Base-by-base conservation (phyloP, 108 stramenopile species). In the Nitzschia sp. region DNA sequence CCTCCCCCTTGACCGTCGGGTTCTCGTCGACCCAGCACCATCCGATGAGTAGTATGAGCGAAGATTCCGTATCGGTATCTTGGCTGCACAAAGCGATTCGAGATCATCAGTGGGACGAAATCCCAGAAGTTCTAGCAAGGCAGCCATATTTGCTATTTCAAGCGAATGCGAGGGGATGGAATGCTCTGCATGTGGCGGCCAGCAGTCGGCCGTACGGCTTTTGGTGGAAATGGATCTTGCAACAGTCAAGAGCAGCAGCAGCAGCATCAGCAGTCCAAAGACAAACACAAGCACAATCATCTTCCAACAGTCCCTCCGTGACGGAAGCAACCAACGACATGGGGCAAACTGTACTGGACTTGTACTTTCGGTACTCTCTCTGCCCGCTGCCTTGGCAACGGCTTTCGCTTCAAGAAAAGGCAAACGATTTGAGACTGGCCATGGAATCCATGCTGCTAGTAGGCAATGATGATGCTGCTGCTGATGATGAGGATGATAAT, bases 341-440 rank as follows among this genome's bases (percentile, higher is more conserved):
- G 55, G 71, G 71, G 61, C 56, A 72, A 54, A 64, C 71, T 3
- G 53, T 63, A 9, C 16, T 63, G 36, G 71, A 64, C 17, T 33
- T 72, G n/a, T 72, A 63, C 26, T 57, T 64, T 72, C 53, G 63
- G 23, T 53, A 29, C 1, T 38, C 30, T 19, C 32, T 63, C 25
- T 23, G 53, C 30, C 71, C 71, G 8, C 28, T 72, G 55, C 71
- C 71, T 8, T 72, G 71, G 71, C 63, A 57, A 53, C 36, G 44
- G 22, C 2, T 44, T 23, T 45, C 36, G 26, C 2, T 62, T 6
- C 34, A 41, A 44, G 60, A 62, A 62, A 4, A 41, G 23, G 60
- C 60, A 16, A 32, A 23, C 6, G 25, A 1, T 9, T 25, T 62
- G 26, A 41, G 2, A 1, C 8, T 5, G 4, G 60, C 60, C 21